Conservation (phyloP, 805 yeast species). For the Clavispora santaluciae region DNA sequence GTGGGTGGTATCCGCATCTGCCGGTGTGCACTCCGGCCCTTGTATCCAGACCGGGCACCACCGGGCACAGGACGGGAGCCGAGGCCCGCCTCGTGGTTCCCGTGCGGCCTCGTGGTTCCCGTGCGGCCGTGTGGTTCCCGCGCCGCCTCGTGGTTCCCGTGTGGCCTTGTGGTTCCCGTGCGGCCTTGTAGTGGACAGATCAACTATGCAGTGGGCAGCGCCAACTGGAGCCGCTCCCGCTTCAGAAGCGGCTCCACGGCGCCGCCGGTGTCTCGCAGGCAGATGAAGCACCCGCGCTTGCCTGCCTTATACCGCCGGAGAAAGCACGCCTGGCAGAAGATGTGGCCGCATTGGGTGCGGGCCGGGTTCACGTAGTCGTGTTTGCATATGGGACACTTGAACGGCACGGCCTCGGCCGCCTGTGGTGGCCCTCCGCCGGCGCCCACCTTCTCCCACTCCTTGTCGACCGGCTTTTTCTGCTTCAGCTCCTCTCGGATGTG, state of each 20-base stretch:
- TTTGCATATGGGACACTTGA: conserved; percentile 59
- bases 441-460: conserved; percentile 62
- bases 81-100: too few species aligned
- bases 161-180: too few species aligned
- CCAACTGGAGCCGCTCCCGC: background rate
- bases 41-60: too few species aligned
- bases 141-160: too few species aligned
- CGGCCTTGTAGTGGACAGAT: too few species aligned
- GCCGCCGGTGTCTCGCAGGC: conserved; percentile 59
- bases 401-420: conserved; percentile 38
- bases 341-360: conserved; percentile 56
- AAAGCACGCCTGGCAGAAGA: conserved; percentile 62
- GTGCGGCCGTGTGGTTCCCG: too few species aligned
- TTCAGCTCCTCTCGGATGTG: conserved; percentile 85
- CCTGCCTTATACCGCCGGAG: conserved; percentile 38
- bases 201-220: too few species aligned
- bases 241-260: conserved; percentile 46
- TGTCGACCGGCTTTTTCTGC: conserved; percentile 58
- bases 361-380: conserved; percentile 52
- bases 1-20: background rate
- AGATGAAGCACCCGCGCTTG: conserved; percentile 48
- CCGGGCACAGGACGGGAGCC: too few species aligned
- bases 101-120: too few species aligned
- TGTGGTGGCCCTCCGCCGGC: conserved; percentile 2
- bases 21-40: background rate